Evolutionary conservation across 345 rosid species (phyloP).

Genomic region (Eucalyptus fibrosa): DNA sequence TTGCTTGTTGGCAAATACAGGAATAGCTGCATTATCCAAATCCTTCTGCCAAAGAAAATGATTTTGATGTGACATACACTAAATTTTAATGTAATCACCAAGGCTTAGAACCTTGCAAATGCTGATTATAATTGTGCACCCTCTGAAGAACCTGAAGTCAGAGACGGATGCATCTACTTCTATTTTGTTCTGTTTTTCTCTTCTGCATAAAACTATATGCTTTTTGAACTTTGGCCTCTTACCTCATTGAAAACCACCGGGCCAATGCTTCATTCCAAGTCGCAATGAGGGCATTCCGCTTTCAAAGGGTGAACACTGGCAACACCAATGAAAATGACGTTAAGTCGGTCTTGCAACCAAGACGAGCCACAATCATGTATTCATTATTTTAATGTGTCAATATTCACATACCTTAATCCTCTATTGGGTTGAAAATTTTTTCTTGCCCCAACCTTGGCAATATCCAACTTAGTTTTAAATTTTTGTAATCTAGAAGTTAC

Average conservation of each 20-base stretch:
- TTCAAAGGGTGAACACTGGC: neutral
- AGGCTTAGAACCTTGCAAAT: neutral
- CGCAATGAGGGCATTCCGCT: neutral
- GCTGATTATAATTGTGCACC: neutral
- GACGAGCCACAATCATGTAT: too few relatives aligned
- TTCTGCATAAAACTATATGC: neutral
- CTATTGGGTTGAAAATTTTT: too few relatives aligned
- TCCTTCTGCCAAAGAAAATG: constrained; percentile 24
- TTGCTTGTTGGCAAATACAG: constrained; percentile 70
- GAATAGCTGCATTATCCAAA: constrained; percentile 35
- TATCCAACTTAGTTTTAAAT: too few relatives aligned
- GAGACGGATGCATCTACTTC: neutral
- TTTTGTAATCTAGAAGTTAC: too few relatives aligned
- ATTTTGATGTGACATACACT: neutral
- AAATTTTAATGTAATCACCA: neutral
- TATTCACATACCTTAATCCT: too few relatives aligned
- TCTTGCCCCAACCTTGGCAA: too few relatives aligned
- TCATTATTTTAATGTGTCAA: too few relatives aligned
- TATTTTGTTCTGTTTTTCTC: neutral
- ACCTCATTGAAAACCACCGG: neutral
- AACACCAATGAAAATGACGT: neutral
- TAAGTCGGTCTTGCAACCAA: fast-evolving
- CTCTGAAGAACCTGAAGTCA: neutral
- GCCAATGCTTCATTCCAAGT: neutral
- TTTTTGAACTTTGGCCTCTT: neutral